Percentiles rank a stretch among this genome's conserved stretches.
These are phyloP conservation scores for Schizochytrium sp. DNA, from an alignment of 108 stramenopile genomes.

Conservation along the genomic window DNA sequence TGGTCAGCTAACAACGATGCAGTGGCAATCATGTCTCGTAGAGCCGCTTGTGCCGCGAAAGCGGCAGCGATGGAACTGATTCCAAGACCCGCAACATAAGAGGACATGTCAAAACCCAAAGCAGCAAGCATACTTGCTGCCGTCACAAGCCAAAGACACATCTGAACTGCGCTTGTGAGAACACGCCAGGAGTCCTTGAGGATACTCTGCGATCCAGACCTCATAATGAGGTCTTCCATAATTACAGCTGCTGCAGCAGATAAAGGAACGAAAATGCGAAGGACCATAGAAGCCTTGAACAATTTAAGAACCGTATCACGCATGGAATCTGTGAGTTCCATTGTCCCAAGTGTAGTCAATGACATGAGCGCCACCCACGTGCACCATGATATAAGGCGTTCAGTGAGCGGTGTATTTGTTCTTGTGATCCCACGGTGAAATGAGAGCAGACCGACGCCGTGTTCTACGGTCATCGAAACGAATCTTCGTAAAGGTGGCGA, in stretches of 20 bases:
- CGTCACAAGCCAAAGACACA: constrained; percentile 18
- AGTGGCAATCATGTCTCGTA: constrained; percentile 27
- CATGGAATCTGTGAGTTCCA: neutral
- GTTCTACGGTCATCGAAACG: neutral
- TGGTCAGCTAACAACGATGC: constrained; percentile 39
- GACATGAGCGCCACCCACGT: neutral
- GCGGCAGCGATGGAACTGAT: constrained; percentile 57
- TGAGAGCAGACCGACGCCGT: constrained; percentile 1
- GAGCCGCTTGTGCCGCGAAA: constrained; percentile 37
- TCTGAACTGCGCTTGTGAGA: constrained; percentile 8
- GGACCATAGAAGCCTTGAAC: neutral
- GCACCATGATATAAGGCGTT: neutral
- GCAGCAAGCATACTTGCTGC: neutral
- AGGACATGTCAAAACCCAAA: constrained; percentile 22
- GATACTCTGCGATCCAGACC: constrained; percentile 21
- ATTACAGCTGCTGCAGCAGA: constrained; percentile 29
- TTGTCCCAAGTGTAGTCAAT: constrained; percentile 26
- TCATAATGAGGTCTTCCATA: constrained; percentile 11
- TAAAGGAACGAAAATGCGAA: constrained; percentile 44
- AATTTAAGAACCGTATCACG: neutral
- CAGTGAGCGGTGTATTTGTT: constrained; percentile 23
- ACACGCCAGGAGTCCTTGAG: constrained; percentile 36
- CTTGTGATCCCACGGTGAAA: constrained; percentile 36
- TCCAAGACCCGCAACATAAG: constrained; percentile 41
- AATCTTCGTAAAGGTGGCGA: neutral